Conservation (phyloP, 345 rosid genomes). For the Camelina hispida region DNA sequence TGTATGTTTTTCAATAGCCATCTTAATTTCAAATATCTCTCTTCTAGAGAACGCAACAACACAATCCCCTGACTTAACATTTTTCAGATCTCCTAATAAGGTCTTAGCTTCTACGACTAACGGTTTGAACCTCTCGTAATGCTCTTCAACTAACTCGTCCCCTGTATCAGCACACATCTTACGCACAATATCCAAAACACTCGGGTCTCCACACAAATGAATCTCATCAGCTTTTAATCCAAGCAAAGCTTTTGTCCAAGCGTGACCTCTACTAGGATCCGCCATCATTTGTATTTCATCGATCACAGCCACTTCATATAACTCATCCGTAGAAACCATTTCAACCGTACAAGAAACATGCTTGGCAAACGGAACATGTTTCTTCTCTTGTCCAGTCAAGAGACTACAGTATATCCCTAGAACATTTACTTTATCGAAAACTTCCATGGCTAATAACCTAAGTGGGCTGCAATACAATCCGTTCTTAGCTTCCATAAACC, state of each 20-base stretch:
- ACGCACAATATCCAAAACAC: conserved; percentile 78
- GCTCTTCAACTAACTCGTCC: conserved; percentile 80
- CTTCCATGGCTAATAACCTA: conserved; percentile 98
- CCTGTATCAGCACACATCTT: conserved; percentile 89
- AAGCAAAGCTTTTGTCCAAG: conserved; percentile 91
- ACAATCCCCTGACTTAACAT: conserved; percentile 85
- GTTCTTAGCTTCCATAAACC: conserved; percentile 87
- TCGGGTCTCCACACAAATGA: conserved; percentile 96
- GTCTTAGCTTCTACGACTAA: conserved; percentile 92
- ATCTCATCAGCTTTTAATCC: conserved; percentile 95
- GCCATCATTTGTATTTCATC: conserved; percentile 96
- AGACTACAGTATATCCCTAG: conserved; percentile 90
- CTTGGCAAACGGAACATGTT: conserved; percentile 73
- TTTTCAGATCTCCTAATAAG: conserved; percentile 73
- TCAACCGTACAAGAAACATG: conserved; percentile 93
- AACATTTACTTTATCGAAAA: conserved; percentile 93
- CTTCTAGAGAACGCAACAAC: conserved; percentile 93
- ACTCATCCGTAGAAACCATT: conserved; percentile 80
- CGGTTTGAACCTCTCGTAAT: conserved; percentile 85
- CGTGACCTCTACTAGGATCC: conserved; percentile 77
- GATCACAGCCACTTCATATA: conserved; percentile 88
- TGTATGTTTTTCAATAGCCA: conserved; percentile 85
- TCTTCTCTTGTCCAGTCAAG: conserved; percentile 90
- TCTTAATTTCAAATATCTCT: conserved; percentile 90
- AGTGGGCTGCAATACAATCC: conserved; percentile 94